Evolutionary conservation across 164 flowering plant species (phyloP), one percentile per base, ranked within the genome.

Genomic region (Warburgia ugandensis): DNA sequence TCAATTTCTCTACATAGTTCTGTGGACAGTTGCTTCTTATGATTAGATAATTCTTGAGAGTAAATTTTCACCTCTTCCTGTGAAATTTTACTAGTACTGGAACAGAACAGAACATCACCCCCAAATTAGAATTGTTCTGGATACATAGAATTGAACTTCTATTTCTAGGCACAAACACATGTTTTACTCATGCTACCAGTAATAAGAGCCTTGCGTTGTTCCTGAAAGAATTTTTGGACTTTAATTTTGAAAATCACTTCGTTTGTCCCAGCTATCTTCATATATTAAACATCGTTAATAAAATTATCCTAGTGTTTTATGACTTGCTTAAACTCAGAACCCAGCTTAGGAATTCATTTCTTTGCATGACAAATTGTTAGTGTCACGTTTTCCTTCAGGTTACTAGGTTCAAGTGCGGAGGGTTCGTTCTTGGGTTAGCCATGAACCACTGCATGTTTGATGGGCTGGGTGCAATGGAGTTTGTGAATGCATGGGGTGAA

Each of bases 331-430:
- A 21, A 38, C 3, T 2, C n/a, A 7, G 42, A 38, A 16, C 1
- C 6, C 42, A 13, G 14, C 14, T 14, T 6, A 3, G 42, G 17
- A 38, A n/a, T 16, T 14, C 19, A 38, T 17, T 21, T n/a, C n/a
- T 38, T 21, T 38, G 12, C 12, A 10, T 25, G 28, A 21, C 10
- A 44, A 13, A 10, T 27, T 27, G 6, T 20, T 28, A 14, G 3
- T 27, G 8, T 46, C 37, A 13, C 30, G 39, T 28, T 49, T 30
- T 42, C 17, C 31, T 54, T 10, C 70, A 91, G 96, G 86, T 91
- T 59, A 91, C 96, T 0, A 79, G 68, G 55, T 91, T 85, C 80
- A 77, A 78, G 32, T 81, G 91, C 59, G 98, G 98, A 62, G 98
- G 90, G 29, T 87, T 87, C 60, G 77, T 75, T 39, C 73, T 91